Percentiles rank a stretch among this genome's conserved stretches.
Conservation (phyloP, 495 filamentous ascomycete species). For the Penicillium chermesinum region DNA sequence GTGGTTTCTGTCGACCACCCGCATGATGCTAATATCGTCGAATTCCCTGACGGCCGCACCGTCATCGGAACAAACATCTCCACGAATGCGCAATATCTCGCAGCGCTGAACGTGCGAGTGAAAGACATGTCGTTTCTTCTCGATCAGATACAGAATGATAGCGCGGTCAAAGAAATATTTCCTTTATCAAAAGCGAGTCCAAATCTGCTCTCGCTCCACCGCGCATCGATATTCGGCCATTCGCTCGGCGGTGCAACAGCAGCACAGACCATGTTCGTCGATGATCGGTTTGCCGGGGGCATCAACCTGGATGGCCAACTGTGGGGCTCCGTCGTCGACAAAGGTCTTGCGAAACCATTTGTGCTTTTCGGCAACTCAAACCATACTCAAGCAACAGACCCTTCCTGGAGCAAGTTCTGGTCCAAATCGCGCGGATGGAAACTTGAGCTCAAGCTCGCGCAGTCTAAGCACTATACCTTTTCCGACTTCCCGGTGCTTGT, state of each 20-base stretch:
- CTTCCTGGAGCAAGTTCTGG: constrained; percentile 26
- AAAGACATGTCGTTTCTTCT: constrained; percentile 35
- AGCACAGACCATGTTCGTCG: constrained; percentile 32
- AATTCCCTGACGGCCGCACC: constrained; percentile 42
- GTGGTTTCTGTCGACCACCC: constrained; percentile 47
- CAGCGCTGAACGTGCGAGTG: constrained; percentile 21
- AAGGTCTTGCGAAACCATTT: constrained; percentile 25
- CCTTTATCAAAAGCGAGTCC: constrained; percentile 4
- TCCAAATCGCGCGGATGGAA: constrained; percentile 19
- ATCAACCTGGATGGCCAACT: constrained; percentile 45
- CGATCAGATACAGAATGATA: constrained; percentile 22
- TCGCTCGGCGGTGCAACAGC: constrained; percentile 52
- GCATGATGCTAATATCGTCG: constrained; percentile 43
- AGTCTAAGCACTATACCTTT: constrained; percentile 23
- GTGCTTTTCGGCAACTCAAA: constrained; percentile 22
- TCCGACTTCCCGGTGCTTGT: constrained; percentile 46
- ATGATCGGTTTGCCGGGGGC: constrained; percentile 39
- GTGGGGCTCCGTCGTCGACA: constrained; percentile 23
- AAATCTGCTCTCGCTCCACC: constrained; percentile 15
- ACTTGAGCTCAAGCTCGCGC: constrained; percentile 20
- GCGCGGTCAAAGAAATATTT: constrained; percentile 1
- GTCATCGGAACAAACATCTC: constrained; percentile 17
- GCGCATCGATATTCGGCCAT: constrained; percentile 44
- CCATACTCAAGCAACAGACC: constrained; percentile 16
- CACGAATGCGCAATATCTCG: constrained; percentile 2